Evolutionary conservation across 306 rosid genomes (phyloP).

Genomic region (Acacia confusa): DNA sequence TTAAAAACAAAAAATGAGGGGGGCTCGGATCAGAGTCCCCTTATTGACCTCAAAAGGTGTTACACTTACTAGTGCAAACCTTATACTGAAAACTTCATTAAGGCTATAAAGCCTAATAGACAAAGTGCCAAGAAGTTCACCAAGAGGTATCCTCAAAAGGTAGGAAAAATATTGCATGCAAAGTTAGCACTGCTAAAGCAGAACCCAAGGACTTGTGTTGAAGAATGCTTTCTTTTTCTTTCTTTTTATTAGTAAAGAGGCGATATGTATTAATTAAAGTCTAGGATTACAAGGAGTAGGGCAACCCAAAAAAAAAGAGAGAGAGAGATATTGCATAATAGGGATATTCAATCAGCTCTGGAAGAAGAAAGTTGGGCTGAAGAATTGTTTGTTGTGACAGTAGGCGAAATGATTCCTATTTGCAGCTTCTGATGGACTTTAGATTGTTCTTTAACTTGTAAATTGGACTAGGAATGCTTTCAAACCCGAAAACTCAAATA

Average conservation of each 20-base stretch:
- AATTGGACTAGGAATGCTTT: slow-evolving; percentile 2
- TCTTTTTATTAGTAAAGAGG: background rate
- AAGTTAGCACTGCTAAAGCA: background rate
- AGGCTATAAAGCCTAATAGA: background rate
- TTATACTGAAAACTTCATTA: background rate
- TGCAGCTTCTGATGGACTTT: background rate
- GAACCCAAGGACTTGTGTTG: background rate
- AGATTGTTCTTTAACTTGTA: background rate
- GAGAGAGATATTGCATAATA: background rate
- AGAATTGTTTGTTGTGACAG: background rate
- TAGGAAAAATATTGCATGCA: background rate
- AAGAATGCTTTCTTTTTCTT: background rate
- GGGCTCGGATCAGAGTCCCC: slow-evolving; percentile 1
- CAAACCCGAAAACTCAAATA: slow-evolving; percentile 11
- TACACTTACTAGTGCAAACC: background rate
- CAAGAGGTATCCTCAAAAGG: background rate
- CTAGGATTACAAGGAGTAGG: background rate
- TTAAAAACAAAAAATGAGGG: background rate
- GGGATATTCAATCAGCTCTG: background rate
- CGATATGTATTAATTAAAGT: background rate
- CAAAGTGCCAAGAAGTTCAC: background rate
- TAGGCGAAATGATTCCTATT: background rate
- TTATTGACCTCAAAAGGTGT: background rate
- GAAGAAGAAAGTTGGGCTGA: background rate
- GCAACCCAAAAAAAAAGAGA: background rate